Evolutionary conservation across 2,329 filamentous ascomycete species (phyloP).

Genomic region (Tolypocladium capitatum): DNA sequence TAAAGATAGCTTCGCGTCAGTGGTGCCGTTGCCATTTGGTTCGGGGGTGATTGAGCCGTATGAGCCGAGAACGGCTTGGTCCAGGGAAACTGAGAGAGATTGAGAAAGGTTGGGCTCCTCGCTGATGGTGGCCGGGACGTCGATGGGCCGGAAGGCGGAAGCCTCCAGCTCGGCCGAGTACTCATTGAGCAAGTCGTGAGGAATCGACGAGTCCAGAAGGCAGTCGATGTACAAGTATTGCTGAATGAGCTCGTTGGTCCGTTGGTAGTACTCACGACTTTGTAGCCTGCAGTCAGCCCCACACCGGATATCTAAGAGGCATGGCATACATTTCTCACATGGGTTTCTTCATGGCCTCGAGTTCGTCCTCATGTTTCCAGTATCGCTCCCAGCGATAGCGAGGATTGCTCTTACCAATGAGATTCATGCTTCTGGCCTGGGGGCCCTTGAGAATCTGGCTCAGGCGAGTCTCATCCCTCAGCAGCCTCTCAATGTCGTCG

Average conservation of each 20-base stretch:
- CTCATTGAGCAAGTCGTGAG: slow-evolving; percentile 81
- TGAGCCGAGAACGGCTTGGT: slow-evolving; percentile 9
- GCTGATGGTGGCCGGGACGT: slow-evolving; percentile 61
- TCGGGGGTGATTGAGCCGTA: slow-evolving; percentile 17
- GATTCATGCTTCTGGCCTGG: slow-evolving; percentile 66
- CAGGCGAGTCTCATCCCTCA: slow-evolving; percentile 44
- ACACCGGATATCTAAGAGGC: not conserved
- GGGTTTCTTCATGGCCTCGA: slow-evolving; percentile 58
- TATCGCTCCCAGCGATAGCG: slow-evolving; percentile 78
- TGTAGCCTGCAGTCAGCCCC: not conserved
- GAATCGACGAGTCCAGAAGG: slow-evolving; percentile 81
- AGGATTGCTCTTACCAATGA: slow-evolving; percentile 82
- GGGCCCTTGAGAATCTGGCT: slow-evolving; percentile 49
- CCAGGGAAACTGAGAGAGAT: slow-evolving; percentile 7
- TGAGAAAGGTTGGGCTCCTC: slow-evolving; percentile 43
- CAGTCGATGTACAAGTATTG: slow-evolving; percentile 91
- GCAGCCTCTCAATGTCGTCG: slow-evolving; percentile 30
- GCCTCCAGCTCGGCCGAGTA: slow-evolving; percentile 53
- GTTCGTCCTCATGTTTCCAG: slow-evolving; percentile 67
- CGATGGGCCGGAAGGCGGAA: slow-evolving; percentile 38
- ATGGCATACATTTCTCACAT: slow-evolving; percentile 30
- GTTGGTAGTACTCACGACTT: slow-evolving; percentile 73
- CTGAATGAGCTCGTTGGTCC: slow-evolving; percentile 76
- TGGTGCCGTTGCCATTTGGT: slow-evolving; percentile 8
- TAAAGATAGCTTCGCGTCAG: slow-evolving; percentile 6